Base-by-base conservation (phyloP, 2,329 filamentous ascomycete genomes). In the Aspergillus sp. region DNA sequence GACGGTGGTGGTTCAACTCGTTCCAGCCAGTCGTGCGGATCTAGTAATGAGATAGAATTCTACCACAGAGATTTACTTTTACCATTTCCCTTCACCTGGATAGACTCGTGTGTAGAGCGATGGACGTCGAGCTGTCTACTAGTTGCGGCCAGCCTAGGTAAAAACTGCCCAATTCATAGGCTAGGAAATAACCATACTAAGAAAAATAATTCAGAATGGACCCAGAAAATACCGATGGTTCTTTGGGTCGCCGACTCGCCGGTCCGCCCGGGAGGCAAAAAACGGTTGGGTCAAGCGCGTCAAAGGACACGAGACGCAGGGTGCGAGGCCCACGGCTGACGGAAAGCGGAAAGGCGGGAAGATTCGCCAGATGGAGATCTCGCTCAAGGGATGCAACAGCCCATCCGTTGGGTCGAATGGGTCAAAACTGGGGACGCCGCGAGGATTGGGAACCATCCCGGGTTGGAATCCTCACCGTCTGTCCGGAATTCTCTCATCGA, bases 191-290 rank as follows among this genome's bases (percentile, higher is more conserved):
- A 17, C n/a, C 36, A 43, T 43, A 16, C 23, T 20, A 44, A 52
- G 38, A 36, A 17, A 17, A 49, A 49, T 44, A 49, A 44, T 44
- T n/a, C 31, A 25, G 14, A 29, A 42, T 21, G 19, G 40, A 42
- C 40, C 40, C 40, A 42, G 23, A 34, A 14, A 38, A 23, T 4
- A 48, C 29, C 29, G 45, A 47, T 53, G 47, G 49, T 47, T 58
- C 50, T 55, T 47, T 63, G 59, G 60, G 56, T 57, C 48, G 49
- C 55, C 55, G 56, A 56, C 56, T 59, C 53, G 55, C 45, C 56
- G 59, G 56, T 62, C 61, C 56, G 59, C 57, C 56, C 59, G 61
- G 52, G 58, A 61, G 55, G 56, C 53, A 59, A 60, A 43, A 58
- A 59, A 58, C 53, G 52, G 54, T 57, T 58, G 59, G 57, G 54